Base-by-base conservation (phyloP, 352 stramenopile species). In the Globisporangium okanoganense region DNA sequence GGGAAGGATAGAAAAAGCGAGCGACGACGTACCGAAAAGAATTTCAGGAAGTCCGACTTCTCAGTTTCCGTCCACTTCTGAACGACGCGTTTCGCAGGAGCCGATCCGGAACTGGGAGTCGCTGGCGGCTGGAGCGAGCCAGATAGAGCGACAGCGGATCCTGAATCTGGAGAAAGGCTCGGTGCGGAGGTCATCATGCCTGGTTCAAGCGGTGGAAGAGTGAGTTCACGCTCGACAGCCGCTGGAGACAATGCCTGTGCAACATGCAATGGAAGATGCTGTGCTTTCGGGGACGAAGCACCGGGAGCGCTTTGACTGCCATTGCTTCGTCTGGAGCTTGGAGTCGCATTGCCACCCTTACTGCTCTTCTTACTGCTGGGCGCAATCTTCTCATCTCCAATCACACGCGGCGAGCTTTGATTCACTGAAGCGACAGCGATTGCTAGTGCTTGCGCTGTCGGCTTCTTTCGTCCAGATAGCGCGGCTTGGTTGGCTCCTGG, bases 51-150 rank as follows among this genome's bases (percentile, higher is more conserved):
- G 58, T 94, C 75, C 0, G 83, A 76, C 41, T 96, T 97, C 58
- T 97, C 89, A 35, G 70, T 71, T 57, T 95, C 84, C 0, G 89
- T 96, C 89, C 89, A 97, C 59, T 96, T 97, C 51, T 96, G 88
- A 45, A 95, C 87, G 43, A 94, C 82, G 38, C 85, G 85, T 51
- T 94, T 95, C 1, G 73, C 62, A 22, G 78, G 81, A 35, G 64
- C 61, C 3, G 58, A 56, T 48, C 52, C 65, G 29, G 60, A 60
- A 10, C 27, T 58, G 2, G 58, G 40, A 41, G 52, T 27, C 24
- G 31, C 29, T 35, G 54, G 14, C 22, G 52, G 22, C 9, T 27
- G 25, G 27, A 24, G 1, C 14, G 48, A 25, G 13, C 48, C 27
- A 14, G 27, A 44, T 10, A 58, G 14, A 22, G 38, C n/a, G 9